A percentile compares a stretch with the other conserved stretches of the same genome.
These are phyloP conservation scores for Jatropha curcas DNA, from an alignment of 345 rosid genomes.

Conservation along the genomic window DNA sequence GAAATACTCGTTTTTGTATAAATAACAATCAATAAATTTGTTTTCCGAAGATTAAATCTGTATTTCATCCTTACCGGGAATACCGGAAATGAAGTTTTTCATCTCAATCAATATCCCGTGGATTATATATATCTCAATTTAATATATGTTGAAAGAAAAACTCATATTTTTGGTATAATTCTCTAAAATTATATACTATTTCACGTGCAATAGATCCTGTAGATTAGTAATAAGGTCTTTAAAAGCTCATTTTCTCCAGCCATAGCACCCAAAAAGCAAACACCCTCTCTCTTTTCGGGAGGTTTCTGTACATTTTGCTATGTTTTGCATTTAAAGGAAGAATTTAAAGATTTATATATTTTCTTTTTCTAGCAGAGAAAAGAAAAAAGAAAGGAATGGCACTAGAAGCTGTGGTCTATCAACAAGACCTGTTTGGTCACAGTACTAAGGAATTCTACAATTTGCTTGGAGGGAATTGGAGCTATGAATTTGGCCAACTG, in stretches of 20 bases:
- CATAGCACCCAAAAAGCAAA: conserved; percentile 13
- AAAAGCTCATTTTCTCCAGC: conserved; percentile 36
- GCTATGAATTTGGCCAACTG: conserved; percentile 25
- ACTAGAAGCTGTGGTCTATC: conserved; percentile 62
- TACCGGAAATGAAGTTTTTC: too few relatives aligned
- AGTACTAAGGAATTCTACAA: conserved; percentile 45
- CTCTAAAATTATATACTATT: conserved; percentile 21
- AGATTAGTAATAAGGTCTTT: conserved; percentile 31
- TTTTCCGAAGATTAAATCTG: too few relatives aligned
- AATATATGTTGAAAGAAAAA: too few relatives aligned
- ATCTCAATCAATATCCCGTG: too few relatives aligned
- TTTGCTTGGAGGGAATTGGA: conserved; percentile 43
- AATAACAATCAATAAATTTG: too few relatives aligned
- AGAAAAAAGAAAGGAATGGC: conserved; percentile 48
- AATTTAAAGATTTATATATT: neutral
- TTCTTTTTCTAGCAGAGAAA: neutral
- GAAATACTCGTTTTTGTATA: too few relatives aligned
- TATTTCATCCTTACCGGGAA: too few relatives aligned
- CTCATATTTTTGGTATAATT: too few relatives aligned
- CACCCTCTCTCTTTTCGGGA: conserved; percentile 6
- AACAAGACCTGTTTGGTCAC: conserved; percentile 49
- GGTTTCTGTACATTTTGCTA: neutral
- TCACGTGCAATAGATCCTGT: conserved; percentile 49
- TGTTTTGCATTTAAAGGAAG: neutral
- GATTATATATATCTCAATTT: too few relatives aligned